Percentiles rank a stretch among this genome's conserved stretches.
These are phyloP conservation scores for Malbranchea cinnamomea DNA, from an alignment of 2,329 filamentous ascomycete species.

Conservation along the genomic window DNA sequence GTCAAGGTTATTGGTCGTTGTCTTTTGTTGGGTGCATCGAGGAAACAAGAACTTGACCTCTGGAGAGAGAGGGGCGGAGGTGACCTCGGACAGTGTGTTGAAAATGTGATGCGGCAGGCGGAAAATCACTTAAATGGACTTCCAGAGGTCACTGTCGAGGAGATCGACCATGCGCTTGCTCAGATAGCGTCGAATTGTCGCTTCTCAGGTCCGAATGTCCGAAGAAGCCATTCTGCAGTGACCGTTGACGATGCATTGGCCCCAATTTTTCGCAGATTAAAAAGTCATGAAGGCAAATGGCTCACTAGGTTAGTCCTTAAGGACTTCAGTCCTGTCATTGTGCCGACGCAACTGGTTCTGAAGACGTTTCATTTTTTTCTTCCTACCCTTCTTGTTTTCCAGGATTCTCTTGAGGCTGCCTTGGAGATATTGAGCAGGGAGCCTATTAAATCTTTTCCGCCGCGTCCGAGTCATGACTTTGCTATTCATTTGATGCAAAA, in stretches of 20 bases:
- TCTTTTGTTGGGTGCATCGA: conserved; percentile 48
- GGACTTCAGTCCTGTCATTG: conserved; percentile 49
- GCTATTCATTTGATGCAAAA: conserved; percentile 16
- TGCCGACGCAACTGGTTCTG: conserved; percentile 45
- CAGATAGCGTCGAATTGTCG: conserved; percentile 50
- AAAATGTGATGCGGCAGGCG: conserved; percentile 46
- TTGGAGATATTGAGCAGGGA: conserved; percentile 35
- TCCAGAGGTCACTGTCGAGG: conserved; percentile 48
- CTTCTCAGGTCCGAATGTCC: conserved; percentile 54
- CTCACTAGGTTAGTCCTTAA: conserved; percentile 68
- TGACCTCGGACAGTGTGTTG: conserved; percentile 59
- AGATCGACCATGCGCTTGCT: conserved; percentile 54
- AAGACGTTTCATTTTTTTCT: conserved; percentile 52
- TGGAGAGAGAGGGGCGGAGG: conserved; percentile 46
- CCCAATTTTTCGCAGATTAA: conserved; percentile 43
- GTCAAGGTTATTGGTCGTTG: conserved; percentile 53
- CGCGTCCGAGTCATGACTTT: conserved; percentile 19
- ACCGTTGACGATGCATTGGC: conserved; percentile 36
- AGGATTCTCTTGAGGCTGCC: conserved; percentile 51
- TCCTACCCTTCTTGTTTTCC: conserved; percentile 53
- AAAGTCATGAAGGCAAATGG: conserved; percentile 69
- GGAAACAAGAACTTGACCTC: conserved; percentile 45
- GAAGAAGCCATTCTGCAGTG: conserved; percentile 23
- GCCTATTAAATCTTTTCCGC: conserved; percentile 22
- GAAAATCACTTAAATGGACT: conserved; percentile 29